A percentile compares a stretch with the other conserved stretches of the same genome.
Conservation (phyloP, 2,329 filamentous ascomycete species). For the Epichloe baconii region DNA sequence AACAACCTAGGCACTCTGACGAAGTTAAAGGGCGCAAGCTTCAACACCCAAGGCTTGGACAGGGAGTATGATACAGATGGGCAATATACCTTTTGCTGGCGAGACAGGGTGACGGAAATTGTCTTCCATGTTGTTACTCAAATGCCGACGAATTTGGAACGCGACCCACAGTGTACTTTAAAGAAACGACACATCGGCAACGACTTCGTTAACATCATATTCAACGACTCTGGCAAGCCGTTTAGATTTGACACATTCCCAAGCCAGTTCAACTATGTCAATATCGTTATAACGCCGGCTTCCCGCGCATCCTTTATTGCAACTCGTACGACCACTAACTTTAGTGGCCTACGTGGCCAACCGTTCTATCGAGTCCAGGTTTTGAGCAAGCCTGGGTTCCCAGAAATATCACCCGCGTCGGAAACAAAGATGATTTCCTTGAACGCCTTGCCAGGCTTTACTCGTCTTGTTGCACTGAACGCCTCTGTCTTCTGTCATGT, state of each 20-base stretch:
- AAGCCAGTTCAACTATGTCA: constrained; percentile 91
- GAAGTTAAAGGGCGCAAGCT: constrained; percentile 65
- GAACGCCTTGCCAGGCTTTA: constrained; percentile 69
- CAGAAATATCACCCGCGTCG: constrained; percentile 79
- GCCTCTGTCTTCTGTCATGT: constrained; percentile 86
- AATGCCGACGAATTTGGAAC: constrained; percentile 80
- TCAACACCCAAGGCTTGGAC: constrained; percentile 90
- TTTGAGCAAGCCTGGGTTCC: constrained; percentile 77
- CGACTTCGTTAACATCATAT: constrained; percentile 95
- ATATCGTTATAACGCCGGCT: constrained; percentile 88
- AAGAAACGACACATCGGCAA: constrained; percentile 97
- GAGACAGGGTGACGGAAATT: constrained; percentile 86
- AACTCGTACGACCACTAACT: constrained; percentile 32
- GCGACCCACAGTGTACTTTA: constrained; percentile 60
- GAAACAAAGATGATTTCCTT: constrained; percentile 82
- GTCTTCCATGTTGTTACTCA: constrained; percentile 94
- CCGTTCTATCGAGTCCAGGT: constrained; percentile 82
- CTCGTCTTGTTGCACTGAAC: constrained; percentile 80
- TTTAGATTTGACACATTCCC: constrained; percentile 89
- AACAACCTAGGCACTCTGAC: constrained; percentile 71
- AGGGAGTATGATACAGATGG: constrained; percentile 67
- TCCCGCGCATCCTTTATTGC: constrained; percentile 66
- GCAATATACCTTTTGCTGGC: constrained; percentile 83
- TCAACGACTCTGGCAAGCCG: constrained; percentile 85
- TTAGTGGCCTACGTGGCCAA: constrained; percentile 12